Conservation (phyloP, 306 rosid genomes). For the Glycine latifolia region DNA sequence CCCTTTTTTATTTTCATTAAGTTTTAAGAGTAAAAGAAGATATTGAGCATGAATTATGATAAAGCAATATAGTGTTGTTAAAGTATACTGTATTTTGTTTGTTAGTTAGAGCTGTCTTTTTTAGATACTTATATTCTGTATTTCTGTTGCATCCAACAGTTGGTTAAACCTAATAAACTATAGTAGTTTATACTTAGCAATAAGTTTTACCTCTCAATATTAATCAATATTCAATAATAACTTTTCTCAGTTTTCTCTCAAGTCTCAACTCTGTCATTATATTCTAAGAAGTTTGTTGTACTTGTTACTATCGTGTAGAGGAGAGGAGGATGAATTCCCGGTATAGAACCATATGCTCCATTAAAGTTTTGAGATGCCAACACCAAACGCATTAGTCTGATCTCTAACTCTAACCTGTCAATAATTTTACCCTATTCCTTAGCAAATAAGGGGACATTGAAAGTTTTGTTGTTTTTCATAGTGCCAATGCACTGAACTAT, state of each 20-base stretch:
- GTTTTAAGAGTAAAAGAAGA: slow-evolving; percentile 24
- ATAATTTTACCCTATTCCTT: slow-evolving; percentile 25
- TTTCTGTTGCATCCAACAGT: too few relatives aligned
- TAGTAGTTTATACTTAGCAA: neutral
- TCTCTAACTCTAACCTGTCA: neutral
- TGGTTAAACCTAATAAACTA: neutral
- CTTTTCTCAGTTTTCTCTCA: neutral
- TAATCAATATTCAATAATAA: neutral
- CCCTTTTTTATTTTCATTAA: slow-evolving; percentile 3
- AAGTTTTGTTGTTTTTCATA: slow-evolving; percentile 2
- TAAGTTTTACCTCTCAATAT: neutral
- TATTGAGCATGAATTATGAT: neutral
- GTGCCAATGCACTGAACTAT: slow-evolving; percentile 16
- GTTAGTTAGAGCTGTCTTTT: too few relatives aligned
- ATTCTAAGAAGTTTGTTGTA: neutral
- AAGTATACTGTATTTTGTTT: too few relatives aligned
- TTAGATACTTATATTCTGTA: too few relatives aligned
- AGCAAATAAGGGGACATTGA: slow-evolving; percentile 7
- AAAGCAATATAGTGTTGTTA: too few relatives aligned
- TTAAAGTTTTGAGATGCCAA: slow-evolving; percentile 27
- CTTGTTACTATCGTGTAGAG: neutral
- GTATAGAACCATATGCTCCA: neutral
- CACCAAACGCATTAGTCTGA: neutral
- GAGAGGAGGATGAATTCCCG: slow-evolving; percentile 17
- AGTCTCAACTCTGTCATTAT: neutral